These are phyloP conservation scores for Moesziomyces sp. DNA, from an alignment of 1,284 basidiomycete species.

Conservation along the genomic window DNA sequence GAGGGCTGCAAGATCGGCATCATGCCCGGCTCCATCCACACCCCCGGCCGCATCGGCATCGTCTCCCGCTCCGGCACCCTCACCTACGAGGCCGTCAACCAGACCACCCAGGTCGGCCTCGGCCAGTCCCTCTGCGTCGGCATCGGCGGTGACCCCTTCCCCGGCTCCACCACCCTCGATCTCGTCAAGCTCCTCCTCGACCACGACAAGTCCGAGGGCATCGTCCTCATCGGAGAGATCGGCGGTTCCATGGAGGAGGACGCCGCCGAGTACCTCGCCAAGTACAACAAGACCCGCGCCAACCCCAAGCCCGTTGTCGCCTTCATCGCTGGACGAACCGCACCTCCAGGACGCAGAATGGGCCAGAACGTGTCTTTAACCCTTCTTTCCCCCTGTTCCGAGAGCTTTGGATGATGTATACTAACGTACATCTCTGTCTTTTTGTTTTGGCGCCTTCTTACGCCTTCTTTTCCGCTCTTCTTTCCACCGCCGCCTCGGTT, in stretches of 20 bases:
- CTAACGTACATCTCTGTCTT: too few species aligned
- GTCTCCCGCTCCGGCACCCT: constrained; percentile 74
- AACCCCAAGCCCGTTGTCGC: constrained; percentile 95
- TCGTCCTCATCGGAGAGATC: constrained; percentile 98
- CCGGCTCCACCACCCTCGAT: constrained; percentile 93
- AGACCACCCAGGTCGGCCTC: constrained; percentile 94
- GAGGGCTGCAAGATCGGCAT: constrained; percentile 99
- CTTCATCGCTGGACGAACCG: constrained; percentile 94
- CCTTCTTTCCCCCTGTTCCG: neutral
- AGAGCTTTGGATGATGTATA: too few species aligned
- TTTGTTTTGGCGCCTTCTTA: too few species aligned
- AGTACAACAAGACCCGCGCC: constrained; percentile 87
- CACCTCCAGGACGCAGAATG: constrained; percentile 97
- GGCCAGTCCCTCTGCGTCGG: constrained; percentile 97
- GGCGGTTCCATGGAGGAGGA: constrained; percentile 99
- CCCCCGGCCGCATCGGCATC: constrained; percentile 86
- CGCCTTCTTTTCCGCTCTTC: too few species aligned
- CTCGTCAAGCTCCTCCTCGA: constrained; percentile 96
- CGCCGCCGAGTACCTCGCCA: constrained; percentile 92
- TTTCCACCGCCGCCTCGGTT: too few species aligned
- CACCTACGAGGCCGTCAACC: constrained; percentile 70
- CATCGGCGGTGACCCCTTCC: constrained; percentile 99
- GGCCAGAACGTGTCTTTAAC: constrained; percentile 70
- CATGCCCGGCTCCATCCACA: constrained; percentile 97
- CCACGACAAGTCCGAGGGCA: constrained; percentile 79